Percentiles rank a stretch among this genome's conserved stretches.
These are phyloP conservation scores for Myriosclerotinia scirpicola DNA, from an alignment of 2,329 filamentous ascomycete species.

Conservation along the genomic window DNA sequence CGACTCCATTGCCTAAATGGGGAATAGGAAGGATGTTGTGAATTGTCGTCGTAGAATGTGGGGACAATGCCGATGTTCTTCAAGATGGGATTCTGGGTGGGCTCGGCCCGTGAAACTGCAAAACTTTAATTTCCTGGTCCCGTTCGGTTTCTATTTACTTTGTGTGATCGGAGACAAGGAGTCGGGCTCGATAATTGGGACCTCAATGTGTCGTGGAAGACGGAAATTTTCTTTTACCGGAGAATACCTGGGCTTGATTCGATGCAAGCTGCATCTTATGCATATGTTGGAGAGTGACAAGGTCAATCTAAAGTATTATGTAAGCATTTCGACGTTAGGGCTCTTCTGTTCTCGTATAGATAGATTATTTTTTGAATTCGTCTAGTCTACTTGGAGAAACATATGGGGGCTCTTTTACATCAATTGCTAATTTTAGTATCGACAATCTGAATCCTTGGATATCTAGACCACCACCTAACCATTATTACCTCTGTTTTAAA, in stretches of 20 bases:
- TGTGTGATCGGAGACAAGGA: conserved; percentile 4
- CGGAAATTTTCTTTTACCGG: not conserved
- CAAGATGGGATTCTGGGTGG: conserved; percentile 1
- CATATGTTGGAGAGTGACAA: not conserved
- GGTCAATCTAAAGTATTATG: not conserved
- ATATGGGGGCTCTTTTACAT: not conserved
- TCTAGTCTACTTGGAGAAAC: not conserved
- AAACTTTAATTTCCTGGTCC: not conserved
- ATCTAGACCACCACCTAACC: not conserved
- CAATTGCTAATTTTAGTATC: not conserved
- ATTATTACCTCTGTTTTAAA: not conserved
- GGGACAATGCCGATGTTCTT: not conserved
- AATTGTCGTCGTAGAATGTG: conserved; percentile 2
- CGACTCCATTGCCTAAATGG: conserved; percentile 21
- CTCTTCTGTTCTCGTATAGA: not conserved
- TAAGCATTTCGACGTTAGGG: not conserved
- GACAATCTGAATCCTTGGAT: not conserved
- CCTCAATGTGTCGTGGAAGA: not conserved
- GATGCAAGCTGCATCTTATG: not conserved
- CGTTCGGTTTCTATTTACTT: not conserved
- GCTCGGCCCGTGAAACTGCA: conserved; percentile 14
- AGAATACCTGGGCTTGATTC: not conserved
- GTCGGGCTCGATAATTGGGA: not conserved
- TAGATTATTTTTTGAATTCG: too few relatives aligned
- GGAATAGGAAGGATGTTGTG: conserved; percentile 9